These are phyloP conservation scores for Phytophthora fragariaefolia DNA, from an alignment of 352 stramenopile genomes.

Conservation along the genomic window DNA sequence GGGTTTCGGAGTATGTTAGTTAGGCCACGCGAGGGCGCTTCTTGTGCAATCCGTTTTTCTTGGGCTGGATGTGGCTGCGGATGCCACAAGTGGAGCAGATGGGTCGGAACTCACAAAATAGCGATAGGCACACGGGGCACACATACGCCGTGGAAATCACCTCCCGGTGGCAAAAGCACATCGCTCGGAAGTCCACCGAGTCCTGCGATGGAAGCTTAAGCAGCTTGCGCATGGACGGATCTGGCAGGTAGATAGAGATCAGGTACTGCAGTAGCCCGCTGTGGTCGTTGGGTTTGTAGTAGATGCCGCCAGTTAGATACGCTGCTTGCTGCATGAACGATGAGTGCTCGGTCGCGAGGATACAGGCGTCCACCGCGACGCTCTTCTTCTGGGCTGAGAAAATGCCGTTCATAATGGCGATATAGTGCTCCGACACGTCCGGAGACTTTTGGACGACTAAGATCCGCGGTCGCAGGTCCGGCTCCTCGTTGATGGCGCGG, in stretches of 20 bases:
- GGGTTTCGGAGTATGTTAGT: too few relatives aligned
- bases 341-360: slow-evolving; percentile 77
- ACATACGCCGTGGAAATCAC: slow-evolving; percentile 87
- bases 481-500: slow-evolving; percentile 79
- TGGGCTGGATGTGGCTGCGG: slow-evolving; percentile 79
- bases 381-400: slow-evolving; percentile 91
- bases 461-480: slow-evolving; percentile 80
- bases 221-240: slow-evolving; percentile 79
- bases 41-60: slow-evolving; percentile 63
- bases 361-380: slow-evolving; percentile 83
- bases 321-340: slow-evolving; percentile 89
- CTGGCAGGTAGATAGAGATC: slow-evolving; percentile 86
- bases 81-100: slow-evolving; percentile 91
- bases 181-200: slow-evolving; percentile 88
- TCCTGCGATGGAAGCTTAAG: slow-evolving; percentile 87
- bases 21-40: slow-evolving; percentile 47
- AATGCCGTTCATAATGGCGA: slow-evolving; percentile 91
- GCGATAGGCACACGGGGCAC: slow-evolving; percentile 87
- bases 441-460: slow-evolving; percentile 85
- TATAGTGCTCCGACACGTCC: slow-evolving; percentile 89
- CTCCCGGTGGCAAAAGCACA: slow-evolving; percentile 90
- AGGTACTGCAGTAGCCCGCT: slow-evolving; percentile 84
- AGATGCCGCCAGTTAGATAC: slow-evolving; percentile 88
- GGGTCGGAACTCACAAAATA: slow-evolving; percentile 89
- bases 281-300: slow-evolving; percentile 83